phyloP scores from a whole-genome alignment of 106 monocot genomes.

The Allium sativum region DNA sequence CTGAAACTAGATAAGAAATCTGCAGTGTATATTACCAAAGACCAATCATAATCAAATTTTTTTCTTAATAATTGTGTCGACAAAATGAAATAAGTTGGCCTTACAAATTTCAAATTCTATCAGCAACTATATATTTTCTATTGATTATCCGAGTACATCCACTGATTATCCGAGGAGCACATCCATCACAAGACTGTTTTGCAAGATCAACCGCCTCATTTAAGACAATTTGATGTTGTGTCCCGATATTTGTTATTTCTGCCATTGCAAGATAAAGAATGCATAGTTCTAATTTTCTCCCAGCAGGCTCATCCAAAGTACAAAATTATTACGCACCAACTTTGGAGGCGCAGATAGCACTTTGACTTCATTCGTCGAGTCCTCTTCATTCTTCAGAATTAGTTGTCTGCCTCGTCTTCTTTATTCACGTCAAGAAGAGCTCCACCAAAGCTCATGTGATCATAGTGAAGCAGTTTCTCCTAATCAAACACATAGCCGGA shows the following conservation, averaged over 20 bases:
- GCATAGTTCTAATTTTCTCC: slow-evolving; percentile 84
- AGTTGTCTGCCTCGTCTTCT: slow-evolving; percentile 73
- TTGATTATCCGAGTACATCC: slow-evolving; percentile 92
- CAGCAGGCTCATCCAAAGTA: slow-evolving; percentile 80
- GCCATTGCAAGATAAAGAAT: slow-evolving; percentile 95
- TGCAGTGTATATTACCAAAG: no score
- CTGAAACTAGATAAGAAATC: no score
- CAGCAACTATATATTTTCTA: no score
- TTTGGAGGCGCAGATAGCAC: slow-evolving; percentile 94
- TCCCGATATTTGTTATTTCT: slow-evolving; percentile 60
- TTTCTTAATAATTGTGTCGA: no score
- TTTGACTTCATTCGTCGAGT: slow-evolving; percentile 73
- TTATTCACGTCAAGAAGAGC: slow-evolving; percentile 62
- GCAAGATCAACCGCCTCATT: slow-evolving; percentile 82
- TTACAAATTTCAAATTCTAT: no score
- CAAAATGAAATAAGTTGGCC: no score
- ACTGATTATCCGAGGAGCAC: slow-evolving; percentile 76
- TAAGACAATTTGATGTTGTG: slow-evolving; percentile 72
- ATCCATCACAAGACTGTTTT: slow-evolving; percentile 85
- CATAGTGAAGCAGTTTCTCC: slow-evolving; percentile 44
- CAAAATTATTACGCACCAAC: slow-evolving; percentile 82
- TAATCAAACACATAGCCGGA: slow-evolving; percentile 81
- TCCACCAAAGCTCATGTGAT: slow-evolving; percentile 92
- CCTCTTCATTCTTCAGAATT: slow-evolving; percentile 64
- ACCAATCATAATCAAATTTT: no score